phyloP scores from a whole-genome alignment of 2,329 filamentous ascomycete species.

The Pochonia chlamydosporia region DNA sequence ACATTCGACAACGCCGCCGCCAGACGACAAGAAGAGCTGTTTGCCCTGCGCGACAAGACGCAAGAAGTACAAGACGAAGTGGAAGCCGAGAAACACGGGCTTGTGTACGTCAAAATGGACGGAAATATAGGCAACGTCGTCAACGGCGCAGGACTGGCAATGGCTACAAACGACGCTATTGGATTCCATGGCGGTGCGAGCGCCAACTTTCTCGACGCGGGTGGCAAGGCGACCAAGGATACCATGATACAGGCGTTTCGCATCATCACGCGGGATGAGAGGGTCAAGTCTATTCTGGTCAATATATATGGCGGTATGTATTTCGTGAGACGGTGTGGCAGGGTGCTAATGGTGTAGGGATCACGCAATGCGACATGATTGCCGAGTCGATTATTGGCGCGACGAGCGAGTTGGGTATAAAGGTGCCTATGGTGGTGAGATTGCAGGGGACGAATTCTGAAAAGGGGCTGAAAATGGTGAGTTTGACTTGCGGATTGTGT shows the following conservation, averaged over 20 bases:
- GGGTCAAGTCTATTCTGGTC: conserved; percentile 62
- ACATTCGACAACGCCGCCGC: conserved; percentile 42
- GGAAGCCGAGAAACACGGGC: conserved; percentile 52
- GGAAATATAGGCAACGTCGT: conserved; percentile 74
- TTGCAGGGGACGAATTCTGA: conserved; percentile 42
- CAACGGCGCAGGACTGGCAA: conserved; percentile 83
- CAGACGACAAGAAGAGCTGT: conserved; percentile 34
- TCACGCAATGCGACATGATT: conserved; percentile 45
- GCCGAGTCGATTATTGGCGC: conserved; percentile 42
- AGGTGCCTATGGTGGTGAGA: conserved; percentile 38
- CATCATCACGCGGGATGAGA: conserved; percentile 63
- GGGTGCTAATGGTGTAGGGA: too few relatives aligned
- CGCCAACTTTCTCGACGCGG: conserved; percentile 85
- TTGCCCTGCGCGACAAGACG: conserved; percentile 26
- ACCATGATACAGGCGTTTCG: conserved; percentile 75
- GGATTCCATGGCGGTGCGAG: conserved; percentile 59
- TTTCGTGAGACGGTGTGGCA: too few relatives aligned
- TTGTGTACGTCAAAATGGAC: conserved; percentile 66
- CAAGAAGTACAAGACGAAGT: conserved; percentile 28
- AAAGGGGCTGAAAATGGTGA: conserved; percentile 32
- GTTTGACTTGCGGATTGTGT: conserved; percentile 10
- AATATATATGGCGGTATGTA: conserved; percentile 45
- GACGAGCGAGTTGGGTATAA: conserved; percentile 28
- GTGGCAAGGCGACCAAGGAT: conserved; percentile 77
- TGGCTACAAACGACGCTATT: conserved; percentile 85